Conservation (phyloP, 176 grass and related monocot species). For the Paspalum vaginatum region DNA sequence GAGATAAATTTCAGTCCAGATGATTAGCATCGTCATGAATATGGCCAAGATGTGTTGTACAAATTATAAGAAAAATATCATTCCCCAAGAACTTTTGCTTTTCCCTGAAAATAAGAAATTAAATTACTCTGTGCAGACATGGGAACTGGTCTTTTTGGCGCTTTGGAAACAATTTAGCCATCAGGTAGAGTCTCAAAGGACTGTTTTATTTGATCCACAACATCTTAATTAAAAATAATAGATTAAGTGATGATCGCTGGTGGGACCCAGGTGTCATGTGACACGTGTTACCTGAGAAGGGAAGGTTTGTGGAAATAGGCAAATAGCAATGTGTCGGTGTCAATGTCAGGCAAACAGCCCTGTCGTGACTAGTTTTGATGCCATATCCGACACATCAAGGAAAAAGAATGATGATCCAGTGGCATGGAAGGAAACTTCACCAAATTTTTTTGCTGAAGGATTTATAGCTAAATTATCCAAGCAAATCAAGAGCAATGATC, state of each 20-base stretch:
- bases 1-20: neutral
- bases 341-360: too few relatives aligned
- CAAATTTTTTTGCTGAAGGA: neutral
- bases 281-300: neutral
- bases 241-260: neutral
- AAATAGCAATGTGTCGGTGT: too few relatives aligned
- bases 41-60: neutral
- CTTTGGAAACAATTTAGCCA: neutral
- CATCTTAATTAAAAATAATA: neutral
- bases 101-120: neutral
- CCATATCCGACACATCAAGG: too few relatives aligned
- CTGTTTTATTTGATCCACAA: neutral
- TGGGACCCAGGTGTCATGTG: neutral
- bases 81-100: neutral
- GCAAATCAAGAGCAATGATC: neutral
- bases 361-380: too few relatives aligned
- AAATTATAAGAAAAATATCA: neutral
- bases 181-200: neutral
- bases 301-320: neutral
- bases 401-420: too few relatives aligned
- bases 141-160: neutral
- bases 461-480: neutral
- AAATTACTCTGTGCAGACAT: neutral
- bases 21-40: neutral
- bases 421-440: neutral